phyloP scores from a whole-genome alignment of 2,329 filamentous ascomycete species.

The Pezicula rhizophila region DNA sequence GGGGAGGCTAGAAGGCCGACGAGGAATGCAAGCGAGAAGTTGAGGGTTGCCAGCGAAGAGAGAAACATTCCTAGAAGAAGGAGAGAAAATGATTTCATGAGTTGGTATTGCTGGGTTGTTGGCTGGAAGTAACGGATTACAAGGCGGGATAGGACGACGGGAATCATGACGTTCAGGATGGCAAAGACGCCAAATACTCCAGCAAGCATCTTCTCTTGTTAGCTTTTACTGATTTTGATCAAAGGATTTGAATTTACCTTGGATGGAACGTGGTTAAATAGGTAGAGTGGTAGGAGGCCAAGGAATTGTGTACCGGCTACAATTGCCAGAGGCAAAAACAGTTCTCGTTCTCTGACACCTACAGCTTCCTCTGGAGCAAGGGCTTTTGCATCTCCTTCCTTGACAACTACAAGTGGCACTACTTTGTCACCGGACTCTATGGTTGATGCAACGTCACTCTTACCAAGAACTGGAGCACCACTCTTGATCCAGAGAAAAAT shows the following conservation, averaged over 20 bases:
- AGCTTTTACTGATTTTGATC: background rate
- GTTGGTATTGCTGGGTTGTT: conserved; percentile 63
- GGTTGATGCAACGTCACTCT: conserved; percentile 8
- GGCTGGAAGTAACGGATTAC: conserved; percentile 47
- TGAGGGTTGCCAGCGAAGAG: conserved; percentile 86
- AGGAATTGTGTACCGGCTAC: conserved; percentile 70
- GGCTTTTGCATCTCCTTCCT: conserved; percentile 16
- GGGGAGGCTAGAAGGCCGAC: conserved; percentile 75
- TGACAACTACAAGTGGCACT: conserved; percentile 17
- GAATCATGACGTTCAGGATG: conserved; percentile 47
- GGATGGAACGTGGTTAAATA: conserved; percentile 72
- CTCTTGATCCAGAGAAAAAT: conserved; percentile 92
- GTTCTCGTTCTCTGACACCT: conserved; percentile 38
- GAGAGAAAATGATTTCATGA: conserved; percentile 89
- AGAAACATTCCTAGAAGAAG: conserved; percentile 87
- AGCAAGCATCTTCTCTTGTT: conserved; percentile 45
- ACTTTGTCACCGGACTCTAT: conserved; percentile 29
- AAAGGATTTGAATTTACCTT: conserved; percentile 38
- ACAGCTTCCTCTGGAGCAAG: conserved; percentile 16
- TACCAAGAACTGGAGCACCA: conserved; percentile 39
- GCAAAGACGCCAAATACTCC: conserved; percentile 54
- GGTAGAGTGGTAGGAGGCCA: conserved; percentile 72
- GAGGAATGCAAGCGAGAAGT: conserved; percentile 86
- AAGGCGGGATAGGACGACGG: conserved; percentile 48
- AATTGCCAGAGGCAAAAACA: conserved; percentile 68